A percentile compares a stretch with the other conserved stretches of the same genome.
Conservation (phyloP, 805 yeast species). For the Candida lessepsii region DNA sequence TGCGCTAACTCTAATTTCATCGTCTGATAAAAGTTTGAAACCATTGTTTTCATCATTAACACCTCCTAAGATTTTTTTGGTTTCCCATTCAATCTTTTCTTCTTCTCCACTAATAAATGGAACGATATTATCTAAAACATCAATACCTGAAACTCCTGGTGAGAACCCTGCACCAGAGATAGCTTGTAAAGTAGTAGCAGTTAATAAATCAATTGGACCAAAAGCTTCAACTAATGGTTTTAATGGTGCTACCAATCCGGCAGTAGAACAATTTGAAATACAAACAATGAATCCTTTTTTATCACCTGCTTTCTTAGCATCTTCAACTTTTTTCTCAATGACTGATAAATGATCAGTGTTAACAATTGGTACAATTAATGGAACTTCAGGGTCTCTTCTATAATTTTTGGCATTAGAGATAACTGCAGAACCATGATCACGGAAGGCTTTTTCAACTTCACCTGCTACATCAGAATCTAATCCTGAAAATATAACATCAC, state of each 20-base stretch:
- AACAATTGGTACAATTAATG: slow-evolving; percentile 91
- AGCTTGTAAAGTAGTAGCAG: slow-evolving; percentile 93
- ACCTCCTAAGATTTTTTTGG: slow-evolving; percentile 86
- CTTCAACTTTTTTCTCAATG: slow-evolving; percentile 61
- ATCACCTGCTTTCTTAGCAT: slow-evolving; percentile 50
- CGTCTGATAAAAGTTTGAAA: slow-evolving; percentile 58
- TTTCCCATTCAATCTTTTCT: slow-evolving; percentile 98
- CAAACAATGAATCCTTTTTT: slow-evolving; percentile 83
- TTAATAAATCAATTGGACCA: slow-evolving; percentile 85
- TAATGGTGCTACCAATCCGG: slow-evolving; percentile 94
- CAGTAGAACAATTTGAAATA: slow-evolving; percentile 97
- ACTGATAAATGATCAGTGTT: slow-evolving; percentile 87
- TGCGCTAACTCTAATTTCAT: slow-evolving; percentile 84
- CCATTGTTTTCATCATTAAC: slow-evolving; percentile 51
- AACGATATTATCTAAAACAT: slow-evolving; percentile 88
- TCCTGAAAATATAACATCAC: slow-evolving; percentile 95
- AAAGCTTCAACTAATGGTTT: slow-evolving; percentile 87
- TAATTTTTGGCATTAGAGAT: slow-evolving; percentile 96
- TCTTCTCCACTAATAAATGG: slow-evolving; percentile 97
- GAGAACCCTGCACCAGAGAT: slow-evolving; percentile 98
- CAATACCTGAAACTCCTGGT: slow-evolving; percentile 96
- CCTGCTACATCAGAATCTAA: slow-evolving; percentile 94
- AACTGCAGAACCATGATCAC: slow-evolving; percentile 75
- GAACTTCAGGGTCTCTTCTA: slow-evolving; percentile 83
- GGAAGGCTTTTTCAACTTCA: slow-evolving; percentile 81